phyloP scores from a whole-genome alignment of 331 rosid genomes.

The Stylosanthes scabra region DNA sequence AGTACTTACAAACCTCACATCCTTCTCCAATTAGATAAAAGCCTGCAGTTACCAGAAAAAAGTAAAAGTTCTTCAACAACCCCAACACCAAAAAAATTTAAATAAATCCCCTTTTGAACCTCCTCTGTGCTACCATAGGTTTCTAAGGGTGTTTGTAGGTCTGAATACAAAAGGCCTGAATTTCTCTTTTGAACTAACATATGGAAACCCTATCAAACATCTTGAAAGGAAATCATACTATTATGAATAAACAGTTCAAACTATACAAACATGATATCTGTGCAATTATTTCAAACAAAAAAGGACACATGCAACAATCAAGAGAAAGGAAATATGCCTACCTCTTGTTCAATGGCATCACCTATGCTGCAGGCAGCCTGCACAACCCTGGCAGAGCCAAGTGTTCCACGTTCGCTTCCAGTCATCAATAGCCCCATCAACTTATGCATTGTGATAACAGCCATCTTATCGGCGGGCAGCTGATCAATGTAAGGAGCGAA shows the following conservation, averaged over 20 bases:
- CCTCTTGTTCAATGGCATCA: conserved; percentile 96
- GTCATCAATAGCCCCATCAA: conserved; percentile 83
- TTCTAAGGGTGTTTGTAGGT: conserved; percentile 1
- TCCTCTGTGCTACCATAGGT: conserved; percentile 19
- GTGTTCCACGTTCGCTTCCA: conserved; percentile 57
- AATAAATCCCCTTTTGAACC: not conserved
- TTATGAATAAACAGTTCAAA: conserved; percentile 5
- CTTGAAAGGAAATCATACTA: conserved; percentile 25
- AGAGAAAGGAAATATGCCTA: conserved; percentile 43
- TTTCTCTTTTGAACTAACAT: not conserved
- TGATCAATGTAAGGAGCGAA: conserved; percentile 67
- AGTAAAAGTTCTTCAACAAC: not conserved
- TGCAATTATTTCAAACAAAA: conserved; percentile 14
- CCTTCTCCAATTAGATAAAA: too few relatives aligned
- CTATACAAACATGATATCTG: conserved; percentile 16
- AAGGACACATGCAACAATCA: conserved; percentile 19
- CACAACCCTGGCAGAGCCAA: conserved; percentile 67
- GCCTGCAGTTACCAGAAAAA: too few relatives aligned
- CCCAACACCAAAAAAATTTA: not conserved
- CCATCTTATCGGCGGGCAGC: conserved; percentile 88
- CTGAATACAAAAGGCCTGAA: not conserved
- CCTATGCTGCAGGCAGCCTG: conserved; percentile 72
- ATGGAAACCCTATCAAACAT: conserved; percentile 16
- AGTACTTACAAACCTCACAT: too few relatives aligned
- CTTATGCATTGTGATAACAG: conserved; percentile 95